Conservation (phyloP, 1,139 yeast species). For the Saccharomyces hybrid region DNA sequence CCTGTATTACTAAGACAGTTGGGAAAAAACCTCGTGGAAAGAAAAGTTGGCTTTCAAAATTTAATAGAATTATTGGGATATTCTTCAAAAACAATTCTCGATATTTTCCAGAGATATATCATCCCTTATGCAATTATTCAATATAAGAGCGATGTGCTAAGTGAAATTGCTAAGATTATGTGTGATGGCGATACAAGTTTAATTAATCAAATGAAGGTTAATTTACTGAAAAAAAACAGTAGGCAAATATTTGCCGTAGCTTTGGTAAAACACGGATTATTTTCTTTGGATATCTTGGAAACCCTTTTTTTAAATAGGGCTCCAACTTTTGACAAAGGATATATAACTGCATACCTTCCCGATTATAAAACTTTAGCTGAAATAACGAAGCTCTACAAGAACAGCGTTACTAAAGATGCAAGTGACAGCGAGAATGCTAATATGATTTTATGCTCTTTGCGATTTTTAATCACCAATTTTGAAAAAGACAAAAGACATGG, state of each 20-base stretch:
- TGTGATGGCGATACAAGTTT: constrained; percentile 19
- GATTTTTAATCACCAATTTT: constrained; percentile 27
- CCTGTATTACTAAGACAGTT: constrained; percentile 65
- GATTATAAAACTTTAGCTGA: constrained; percentile 31
- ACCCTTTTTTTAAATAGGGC: constrained; percentile 24
- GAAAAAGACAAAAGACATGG: constrained; percentile 26
- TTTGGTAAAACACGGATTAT: constrained; percentile 28
- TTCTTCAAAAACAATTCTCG: constrained; percentile 51
- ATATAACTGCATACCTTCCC: constrained; percentile 25
- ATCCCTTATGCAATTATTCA: constrained; percentile 68
- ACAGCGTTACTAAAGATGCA: constrained; percentile 13
- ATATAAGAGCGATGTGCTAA: constrained; percentile 53
- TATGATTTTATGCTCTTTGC: constrained; percentile 24
- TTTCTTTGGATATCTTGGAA: constrained; percentile 27
- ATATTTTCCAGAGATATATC: constrained; percentile 63
- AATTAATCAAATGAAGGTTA: constrained; percentile 18
- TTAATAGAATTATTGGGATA: constrained; percentile 62
- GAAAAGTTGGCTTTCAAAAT: constrained; percentile 48
- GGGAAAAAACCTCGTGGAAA: constrained; percentile 43
- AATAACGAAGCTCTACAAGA: constrained; percentile 26
- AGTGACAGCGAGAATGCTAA: constrained; percentile 23
- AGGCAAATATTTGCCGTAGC: constrained; percentile 31
- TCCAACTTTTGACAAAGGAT: constrained; percentile 26
- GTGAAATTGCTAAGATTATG: constrained; percentile 44
- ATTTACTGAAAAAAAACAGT: constrained; percentile 24